Base-by-base conservation (phyloP, 306 rosid species). In the Malus asiatica region DNA sequence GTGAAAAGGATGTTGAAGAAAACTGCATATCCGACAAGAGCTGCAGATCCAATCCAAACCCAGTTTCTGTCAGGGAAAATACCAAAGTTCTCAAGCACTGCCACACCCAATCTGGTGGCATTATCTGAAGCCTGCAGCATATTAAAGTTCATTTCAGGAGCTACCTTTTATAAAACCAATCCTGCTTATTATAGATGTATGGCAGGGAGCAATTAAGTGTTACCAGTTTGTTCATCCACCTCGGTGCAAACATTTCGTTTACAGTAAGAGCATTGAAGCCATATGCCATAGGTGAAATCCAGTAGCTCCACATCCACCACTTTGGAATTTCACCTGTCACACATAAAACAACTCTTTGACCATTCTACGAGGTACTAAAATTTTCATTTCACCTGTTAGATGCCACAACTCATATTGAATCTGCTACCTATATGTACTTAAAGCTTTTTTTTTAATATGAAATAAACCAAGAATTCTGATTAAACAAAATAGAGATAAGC, bases 301-400 rank as follows among this genome's bases (percentile, higher is more conserved):
- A 95, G 62, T 88, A 92, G 46, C 85, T 96, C 98, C 98, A 92
- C 19, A 71, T 33, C 98, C 98, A 95, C 98, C 98, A 95, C 16
- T 84, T 77, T 62, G 96, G 97, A 87, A 95, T 95, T 65, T 78
- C 65, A 64, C 84, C 98, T 93, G 88, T 72, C 30, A 74, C 23
- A 83, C 22, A 70, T 62, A 18, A 81, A 59, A 67, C 42, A 65
- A 71, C 4, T 25, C 2, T 45, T 64, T 51, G 29, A 79, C 68
- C 70, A 16, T 16, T 73, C 70, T 69, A 30, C 55, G 8, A 70
- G 74, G 22, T 45, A 62, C 19, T 45, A 81, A 59, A 18, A n/a
- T 59, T 42, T 42, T 42, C 45, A 9, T 42, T 42, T 9, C 45
- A 42, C 45, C 45, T 42, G 12, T 42, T 42, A 9, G 45, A 12